Conservation (phyloP, 2,329 filamentous ascomycete genomes). For the Aspergillus costaricaensis region DNA sequence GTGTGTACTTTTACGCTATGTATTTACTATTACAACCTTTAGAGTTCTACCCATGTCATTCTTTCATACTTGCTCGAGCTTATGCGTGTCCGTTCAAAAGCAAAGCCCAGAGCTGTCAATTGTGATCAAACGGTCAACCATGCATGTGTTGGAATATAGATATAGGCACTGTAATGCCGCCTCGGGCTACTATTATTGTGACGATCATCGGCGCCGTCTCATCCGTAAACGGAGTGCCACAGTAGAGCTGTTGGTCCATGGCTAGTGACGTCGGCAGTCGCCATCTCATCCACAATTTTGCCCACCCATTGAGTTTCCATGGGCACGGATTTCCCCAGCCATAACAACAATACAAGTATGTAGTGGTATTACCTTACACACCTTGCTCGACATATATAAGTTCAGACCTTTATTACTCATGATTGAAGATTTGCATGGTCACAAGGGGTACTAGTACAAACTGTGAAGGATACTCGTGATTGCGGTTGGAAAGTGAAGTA, state of each 20-base stretch:
- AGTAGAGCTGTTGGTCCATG: conserved; percentile 9
- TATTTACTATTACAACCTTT: too few relatives aligned
- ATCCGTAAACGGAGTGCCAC: conserved; percentile 17
- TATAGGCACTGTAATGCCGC: not conserved
- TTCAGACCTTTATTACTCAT: not conserved
- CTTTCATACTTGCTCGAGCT: not conserved
- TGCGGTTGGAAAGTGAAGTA: not conserved
- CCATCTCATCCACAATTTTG: not conserved
- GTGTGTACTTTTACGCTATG: not conserved
- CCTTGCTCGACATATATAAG: not conserved
- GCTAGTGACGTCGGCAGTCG: conserved; percentile 36
- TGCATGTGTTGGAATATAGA: not conserved
- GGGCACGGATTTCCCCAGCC: not conserved
- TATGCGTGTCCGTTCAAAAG: not conserved
- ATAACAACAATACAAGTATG: not conserved
- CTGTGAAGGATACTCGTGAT: too few relatives aligned
- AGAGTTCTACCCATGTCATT: not conserved
- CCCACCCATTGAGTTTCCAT: not conserved
- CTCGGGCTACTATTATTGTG: conserved; percentile 2
- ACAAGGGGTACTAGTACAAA: not conserved
- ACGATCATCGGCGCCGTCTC: conserved; percentile 17
- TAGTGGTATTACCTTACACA: not conserved
- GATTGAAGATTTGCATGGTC: too few relatives aligned
- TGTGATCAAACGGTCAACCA: not conserved
- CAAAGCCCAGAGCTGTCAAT: not conserved